Evolutionary conservation across 1,284 basidiomycete species (phyloP), one percentile per base, ranked within the genome.

Genomic region (Megacollybia platyphylla): DNA sequence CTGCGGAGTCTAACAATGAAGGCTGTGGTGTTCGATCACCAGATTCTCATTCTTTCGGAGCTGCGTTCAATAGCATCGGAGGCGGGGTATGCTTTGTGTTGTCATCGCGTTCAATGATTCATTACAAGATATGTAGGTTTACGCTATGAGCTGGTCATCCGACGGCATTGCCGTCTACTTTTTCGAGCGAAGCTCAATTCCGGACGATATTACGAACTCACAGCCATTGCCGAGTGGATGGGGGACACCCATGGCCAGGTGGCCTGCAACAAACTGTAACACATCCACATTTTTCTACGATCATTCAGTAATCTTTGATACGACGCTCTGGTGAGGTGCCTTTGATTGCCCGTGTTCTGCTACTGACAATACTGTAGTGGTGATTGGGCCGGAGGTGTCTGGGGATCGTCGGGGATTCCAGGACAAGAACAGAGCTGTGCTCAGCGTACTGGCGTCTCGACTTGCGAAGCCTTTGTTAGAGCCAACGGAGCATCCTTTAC

Each of bases 371-470:
- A 43, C 17, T 49, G n/a, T 52, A 88, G 87, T 52, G 89, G 89
- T 48, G 84, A 90, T 51, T 93, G 87, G 91, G 89, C 89, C 9
- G 77, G 79, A 40, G 68, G 67, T 36, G 81, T 76, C n/a, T 93
- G 89, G 89, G 64, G 59, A 41, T 48, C 60, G 20, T 63, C 79
- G 37, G 83, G 82, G 35, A 68, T 79, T 46, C 83, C 85, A 5
- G 88, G 89, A 40, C 86, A 91, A 61, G 74, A 73, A 4, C 70
- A 79, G 56, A 87, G 81, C 54, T 94, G 90, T 54, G 84, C 85
- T n/a, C 64, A 76, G 51, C 67, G 71, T 50, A 93, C 90, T 11
- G 88, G 88, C 38, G 79, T 77, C 58, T 61, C 76, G 29, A 83
- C 81, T 7, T 94, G 90, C 52, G 67, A 78, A 44, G 75, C 76